A percentile compares a stretch with the other conserved stretches of the same genome.
phyloP scores from a whole-genome alignment of 2,329 filamentous ascomycete species.

The Harringtonia aguacate region DNA sequence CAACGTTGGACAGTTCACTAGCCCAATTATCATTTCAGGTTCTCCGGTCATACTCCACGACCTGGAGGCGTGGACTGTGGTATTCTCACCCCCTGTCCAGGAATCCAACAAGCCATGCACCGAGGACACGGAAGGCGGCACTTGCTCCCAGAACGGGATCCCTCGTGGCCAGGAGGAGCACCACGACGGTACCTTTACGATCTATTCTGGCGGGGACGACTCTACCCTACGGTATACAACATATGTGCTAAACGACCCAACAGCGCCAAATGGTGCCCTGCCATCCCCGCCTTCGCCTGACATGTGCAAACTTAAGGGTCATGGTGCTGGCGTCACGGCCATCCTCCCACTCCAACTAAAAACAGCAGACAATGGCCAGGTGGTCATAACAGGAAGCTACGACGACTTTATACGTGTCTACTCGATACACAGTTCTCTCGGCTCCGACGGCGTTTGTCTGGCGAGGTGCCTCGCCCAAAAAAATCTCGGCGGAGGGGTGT shows the following conservation, averaged over 20 bases:
- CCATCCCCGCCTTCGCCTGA: constrained; percentile 11
- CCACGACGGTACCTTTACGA: constrained; percentile 13
- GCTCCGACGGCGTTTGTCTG: constrained; percentile 28
- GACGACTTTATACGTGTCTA: constrained; percentile 73
- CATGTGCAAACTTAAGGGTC: constrained; percentile 24
- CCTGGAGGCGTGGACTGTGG: constrained; percentile 66
- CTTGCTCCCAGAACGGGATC: not conserved
- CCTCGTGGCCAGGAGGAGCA: not conserved
- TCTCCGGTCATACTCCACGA: constrained; percentile 35
- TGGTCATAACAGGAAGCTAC: constrained; percentile 82
- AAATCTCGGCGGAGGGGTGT: constrained; percentile 72
- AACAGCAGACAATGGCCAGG: constrained; percentile 29
- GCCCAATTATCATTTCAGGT: constrained; percentile 19
- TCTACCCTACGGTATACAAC: constrained; percentile 42
- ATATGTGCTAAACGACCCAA: not conserved
- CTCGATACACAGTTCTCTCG: constrained; percentile 30
- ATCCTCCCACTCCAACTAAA: constrained; percentile 58
- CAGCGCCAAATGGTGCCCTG: not conserved
- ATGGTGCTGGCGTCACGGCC: constrained; percentile 77
- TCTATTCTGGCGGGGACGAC: constrained; percentile 71
- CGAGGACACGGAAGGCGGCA: not conserved
- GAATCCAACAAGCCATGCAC: not conserved
- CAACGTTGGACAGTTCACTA: constrained; percentile 30
- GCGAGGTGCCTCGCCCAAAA: constrained; percentile 48
- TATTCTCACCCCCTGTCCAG: constrained; percentile 34